Percentiles rank a stretch among this genome's conserved stretches.
Evolutionary conservation across 371 early-diverging fungal species (phyloP).

Genomic region (Apophysomyces trapeziformis): DNA sequence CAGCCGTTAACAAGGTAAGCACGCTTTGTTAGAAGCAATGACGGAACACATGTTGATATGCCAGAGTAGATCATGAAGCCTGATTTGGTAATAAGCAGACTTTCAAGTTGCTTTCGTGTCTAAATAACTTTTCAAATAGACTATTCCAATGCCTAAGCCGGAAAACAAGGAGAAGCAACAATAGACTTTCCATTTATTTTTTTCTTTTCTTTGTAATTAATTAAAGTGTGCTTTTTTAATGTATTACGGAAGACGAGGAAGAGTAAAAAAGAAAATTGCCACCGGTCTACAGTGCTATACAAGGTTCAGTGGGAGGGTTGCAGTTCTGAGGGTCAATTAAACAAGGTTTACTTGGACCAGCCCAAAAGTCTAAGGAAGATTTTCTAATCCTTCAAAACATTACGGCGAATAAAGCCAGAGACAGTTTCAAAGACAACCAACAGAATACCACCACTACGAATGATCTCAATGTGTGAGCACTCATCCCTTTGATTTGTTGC

Average conservation of each 20-base stretch:
- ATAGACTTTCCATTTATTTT: background rate
- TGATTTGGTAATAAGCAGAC: slow-evolving; percentile 31
- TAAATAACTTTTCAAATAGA: background rate
- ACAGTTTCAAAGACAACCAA: slow-evolving; percentile 95
- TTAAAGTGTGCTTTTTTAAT: too few relatives aligned
- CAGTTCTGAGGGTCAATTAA: too few relatives aligned
- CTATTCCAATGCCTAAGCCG: background rate
- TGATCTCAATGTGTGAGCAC: background rate
- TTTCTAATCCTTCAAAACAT: slow-evolving; percentile 51
- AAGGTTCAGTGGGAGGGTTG: too few relatives aligned
- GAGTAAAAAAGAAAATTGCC: too few relatives aligned
- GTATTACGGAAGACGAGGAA: too few relatives aligned
- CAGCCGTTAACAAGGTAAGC: slow-evolving; percentile 47
- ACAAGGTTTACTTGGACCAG: background rate
- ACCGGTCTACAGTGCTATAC: too few relatives aligned
- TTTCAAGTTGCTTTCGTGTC: background rate
- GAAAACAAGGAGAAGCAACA: background rate
- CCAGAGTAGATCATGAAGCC: slow-evolving; percentile 38
- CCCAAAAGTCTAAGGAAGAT: background rate
- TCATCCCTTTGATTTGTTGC: background rate
- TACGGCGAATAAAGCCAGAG: slow-evolving; percentile 82
- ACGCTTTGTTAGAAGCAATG: background rate
- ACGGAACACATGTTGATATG: background rate
- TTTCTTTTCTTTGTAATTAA: too few relatives aligned
- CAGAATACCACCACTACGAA: slow-evolving; percentile 70